Conservation (phyloP, 2,329 filamentous ascomycete species). For the Neopestalotiopsis sp. region DNA sequence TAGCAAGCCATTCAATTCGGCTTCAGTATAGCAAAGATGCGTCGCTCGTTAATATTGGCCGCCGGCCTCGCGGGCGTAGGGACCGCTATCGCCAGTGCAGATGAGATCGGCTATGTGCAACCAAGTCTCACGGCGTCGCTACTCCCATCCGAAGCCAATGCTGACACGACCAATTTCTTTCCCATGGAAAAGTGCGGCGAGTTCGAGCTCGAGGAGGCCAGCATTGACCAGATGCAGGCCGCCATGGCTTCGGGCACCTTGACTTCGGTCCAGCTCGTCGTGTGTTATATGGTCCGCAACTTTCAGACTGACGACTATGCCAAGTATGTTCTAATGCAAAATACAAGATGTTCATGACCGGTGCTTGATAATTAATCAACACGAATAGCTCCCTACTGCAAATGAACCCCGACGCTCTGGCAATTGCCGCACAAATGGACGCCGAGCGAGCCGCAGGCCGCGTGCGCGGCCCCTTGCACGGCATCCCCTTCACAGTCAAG, state of each 20-base stretch:
- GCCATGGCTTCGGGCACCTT: slow-evolving; percentile 59
- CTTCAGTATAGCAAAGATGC: slow-evolving; percentile 1
- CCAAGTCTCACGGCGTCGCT: slow-evolving; percentile 28
- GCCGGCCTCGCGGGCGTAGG: background rate
- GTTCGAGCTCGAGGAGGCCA: slow-evolving; percentile 23
- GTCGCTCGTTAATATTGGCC: background rate
- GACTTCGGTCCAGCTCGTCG: slow-evolving; percentile 61
- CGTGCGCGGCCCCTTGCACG: slow-evolving; percentile 71
- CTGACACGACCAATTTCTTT: slow-evolving; percentile 50
- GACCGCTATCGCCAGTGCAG: background rate
- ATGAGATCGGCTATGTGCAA: background rate
- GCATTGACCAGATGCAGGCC: slow-evolving; percentile 26
- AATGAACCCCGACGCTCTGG: slow-evolving; percentile 69
- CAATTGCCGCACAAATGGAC: slow-evolving; percentile 66
- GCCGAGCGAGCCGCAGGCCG: slow-evolving; percentile 60
- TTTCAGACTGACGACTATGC: slow-evolving; percentile 69
- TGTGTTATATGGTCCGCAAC: slow-evolving; percentile 67
- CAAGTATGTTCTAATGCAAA: slow-evolving; percentile 49
- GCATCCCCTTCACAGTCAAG: slow-evolving; percentile 77
- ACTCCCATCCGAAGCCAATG: slow-evolving; percentile 42
- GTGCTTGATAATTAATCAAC: slow-evolving; percentile 6
- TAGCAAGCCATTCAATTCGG: background rate
- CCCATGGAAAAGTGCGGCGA: slow-evolving; percentile 36
- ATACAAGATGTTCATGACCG: background rate
- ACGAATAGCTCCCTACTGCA: slow-evolving; percentile 61